phyloP scores from a whole-genome alignment of 306 rosid species.

The Senna tora region DNA sequence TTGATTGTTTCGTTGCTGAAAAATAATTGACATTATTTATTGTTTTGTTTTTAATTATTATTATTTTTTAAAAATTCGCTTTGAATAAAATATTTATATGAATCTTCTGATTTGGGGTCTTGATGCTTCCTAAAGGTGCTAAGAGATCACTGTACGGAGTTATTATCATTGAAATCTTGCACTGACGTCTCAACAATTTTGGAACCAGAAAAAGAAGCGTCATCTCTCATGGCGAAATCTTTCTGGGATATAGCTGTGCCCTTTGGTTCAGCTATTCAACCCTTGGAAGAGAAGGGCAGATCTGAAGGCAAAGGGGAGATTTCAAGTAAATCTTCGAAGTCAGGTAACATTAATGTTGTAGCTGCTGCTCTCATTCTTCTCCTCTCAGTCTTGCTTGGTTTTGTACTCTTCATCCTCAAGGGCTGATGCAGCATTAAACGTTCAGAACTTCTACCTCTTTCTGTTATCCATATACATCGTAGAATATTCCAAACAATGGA shows the following conservation, averaged over 20 bases:
- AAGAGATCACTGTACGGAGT: constrained; percentile 50
- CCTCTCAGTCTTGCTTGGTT: constrained; percentile 62
- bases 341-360: constrained; percentile 45
- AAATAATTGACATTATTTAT: background rate
- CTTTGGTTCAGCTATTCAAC: constrained; percentile 31
- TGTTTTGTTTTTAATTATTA: background rate
- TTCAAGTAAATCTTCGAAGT: constrained; percentile 35
- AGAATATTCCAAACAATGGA: background rate
- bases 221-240: constrained; percentile 48
- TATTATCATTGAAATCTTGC: constrained; percentile 54
- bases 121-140: constrained; percentile 43
- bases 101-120: constrained; percentile 28
- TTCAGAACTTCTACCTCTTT: background rate
- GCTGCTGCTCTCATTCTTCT: constrained; percentile 58
- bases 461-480: background rate
- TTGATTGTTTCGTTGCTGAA: background rate
- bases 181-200: constrained; percentile 55
- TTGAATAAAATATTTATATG: background rate
- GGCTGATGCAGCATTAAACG: constrained; percentile 35
- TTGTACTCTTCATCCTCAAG: constrained; percentile 44
- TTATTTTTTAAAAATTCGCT: background rate
- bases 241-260: constrained; percentile 78
- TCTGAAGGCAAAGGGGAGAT: constrained; percentile 34
- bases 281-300: constrained; percentile 43
- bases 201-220: constrained; percentile 71